Percentiles rank a stretch among this genome's conserved stretches.
phyloP scores from a whole-genome alignment of 345 rosid genomes.

The Salix koriyanagi region DNA sequence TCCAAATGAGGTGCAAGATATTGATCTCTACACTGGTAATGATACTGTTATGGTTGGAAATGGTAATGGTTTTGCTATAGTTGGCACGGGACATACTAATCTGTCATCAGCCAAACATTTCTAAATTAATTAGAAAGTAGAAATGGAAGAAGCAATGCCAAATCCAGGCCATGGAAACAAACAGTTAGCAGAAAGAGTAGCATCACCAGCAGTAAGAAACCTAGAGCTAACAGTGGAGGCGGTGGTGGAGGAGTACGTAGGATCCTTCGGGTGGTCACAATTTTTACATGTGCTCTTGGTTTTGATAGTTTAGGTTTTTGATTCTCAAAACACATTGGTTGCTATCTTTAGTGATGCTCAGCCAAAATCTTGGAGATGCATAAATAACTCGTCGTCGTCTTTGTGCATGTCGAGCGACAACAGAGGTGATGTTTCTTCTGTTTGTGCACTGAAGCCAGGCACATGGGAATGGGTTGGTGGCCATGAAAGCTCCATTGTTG shows the following conservation, averaged over 20 bases:
- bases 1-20: too few species aligned
- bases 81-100: too few species aligned
- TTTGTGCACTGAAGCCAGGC: slow-evolving; percentile 45
- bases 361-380: slow-evolving; percentile 50
- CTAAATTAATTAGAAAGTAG: not conserved
- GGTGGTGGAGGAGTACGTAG: slow-evolving; percentile 55
- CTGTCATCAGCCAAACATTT: too few species aligned
- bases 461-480: slow-evolving; percentile 76
- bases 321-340: slow-evolving; percentile 57
- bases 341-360: slow-evolving; percentile 71
- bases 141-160: slow-evolving; percentile 4
- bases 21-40: too few species aligned
- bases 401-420: slow-evolving; percentile 4
- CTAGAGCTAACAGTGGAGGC: slow-evolving; percentile 65
- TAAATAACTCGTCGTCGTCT: not conserved
- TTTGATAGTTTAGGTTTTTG: slow-evolving; percentile 64
- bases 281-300: slow-evolving; percentile 57
- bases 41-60: too few species aligned
- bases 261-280: slow-evolving; percentile 62
- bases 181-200: not conserved
- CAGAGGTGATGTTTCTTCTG: slow-evolving; percentile 7
- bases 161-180: slow-evolving; percentile 6
- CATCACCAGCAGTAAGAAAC: not conserved
- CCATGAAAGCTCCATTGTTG: slow-evolving; percentile 37
- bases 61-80: too few species aligned